phyloP scores from a whole-genome alignment of 1,284 basidiomycete genomes.

The Malassezia globosa region DNA sequence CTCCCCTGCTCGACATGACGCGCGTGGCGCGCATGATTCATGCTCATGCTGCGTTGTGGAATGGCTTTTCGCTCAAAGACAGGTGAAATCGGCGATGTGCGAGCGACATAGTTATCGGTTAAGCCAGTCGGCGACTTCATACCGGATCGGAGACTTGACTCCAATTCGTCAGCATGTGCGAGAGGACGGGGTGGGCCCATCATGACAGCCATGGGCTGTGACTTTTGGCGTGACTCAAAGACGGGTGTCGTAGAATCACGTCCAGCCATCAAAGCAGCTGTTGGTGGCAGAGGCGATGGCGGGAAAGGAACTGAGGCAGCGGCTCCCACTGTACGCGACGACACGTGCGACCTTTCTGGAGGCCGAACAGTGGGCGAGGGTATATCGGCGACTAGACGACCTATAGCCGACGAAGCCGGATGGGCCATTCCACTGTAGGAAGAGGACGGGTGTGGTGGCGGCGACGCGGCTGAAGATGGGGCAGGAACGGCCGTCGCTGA shows the following conservation, averaged over 20 bases:
- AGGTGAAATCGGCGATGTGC: background rate
- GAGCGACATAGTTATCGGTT: background rate
- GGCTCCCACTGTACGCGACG: constrained; percentile 15
- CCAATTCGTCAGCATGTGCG: constrained; percentile 41
- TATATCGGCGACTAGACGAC: constrained; percentile 29
- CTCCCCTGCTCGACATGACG: background rate
- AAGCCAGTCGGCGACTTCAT: background rate
- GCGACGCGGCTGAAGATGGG: no score
- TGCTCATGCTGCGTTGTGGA: constrained; percentile 8
- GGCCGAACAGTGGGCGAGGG: constrained; percentile 38
- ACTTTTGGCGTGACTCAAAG: constrained; percentile 45
- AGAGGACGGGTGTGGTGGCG: no score
- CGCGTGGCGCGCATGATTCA: background rate
- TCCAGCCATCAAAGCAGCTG: constrained; percentile 9
- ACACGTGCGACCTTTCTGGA: constrained; percentile 37
- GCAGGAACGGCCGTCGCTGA: constrained; percentile 32
- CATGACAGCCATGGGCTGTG: constrained; percentile 36
- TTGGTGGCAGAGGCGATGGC: constrained; percentile 13
- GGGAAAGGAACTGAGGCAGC: constrained; percentile 9
- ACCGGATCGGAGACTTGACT: constrained; percentile 7
- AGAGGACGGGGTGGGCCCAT: constrained; percentile 38
- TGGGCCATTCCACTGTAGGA: background rate
- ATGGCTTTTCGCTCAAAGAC: background rate
- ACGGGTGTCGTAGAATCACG: constrained; percentile 30
- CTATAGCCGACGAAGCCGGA: background rate